Conservation (phyloP, 2,329 filamentous ascomycete species). For the Sclerotinia sclerotiorum region DNA sequence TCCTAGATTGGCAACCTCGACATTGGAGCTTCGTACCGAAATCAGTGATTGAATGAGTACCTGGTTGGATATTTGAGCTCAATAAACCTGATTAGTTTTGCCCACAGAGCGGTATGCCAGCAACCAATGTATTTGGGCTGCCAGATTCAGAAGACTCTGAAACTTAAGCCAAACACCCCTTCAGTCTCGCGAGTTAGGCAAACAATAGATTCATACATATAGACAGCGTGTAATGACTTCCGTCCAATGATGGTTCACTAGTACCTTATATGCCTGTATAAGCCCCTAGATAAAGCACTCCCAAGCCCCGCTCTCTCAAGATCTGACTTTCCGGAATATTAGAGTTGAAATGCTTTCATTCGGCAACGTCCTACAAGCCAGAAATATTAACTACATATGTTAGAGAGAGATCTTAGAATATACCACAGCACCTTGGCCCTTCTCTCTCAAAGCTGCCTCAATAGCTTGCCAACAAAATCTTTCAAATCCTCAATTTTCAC, state of each 20-base stretch:
- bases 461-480: conserved; percentile 27
- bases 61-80: not conserved
- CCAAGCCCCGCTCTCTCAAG: not conserved
- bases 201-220: not conserved
- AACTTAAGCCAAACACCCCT: no score
- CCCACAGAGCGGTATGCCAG: no score
- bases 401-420: not conserved
- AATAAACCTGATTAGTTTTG: no score
- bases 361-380: no score
- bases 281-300: no score
- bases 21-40: not conserved
- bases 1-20: no score
- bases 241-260: not conserved
- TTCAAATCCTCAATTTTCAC: conserved; percentile 31
- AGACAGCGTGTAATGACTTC: not conserved
- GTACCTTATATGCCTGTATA: not conserved
- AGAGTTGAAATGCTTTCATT: no score
- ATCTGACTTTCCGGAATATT: no score
- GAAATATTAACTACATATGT: not conserved
- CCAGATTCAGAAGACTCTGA: no score
- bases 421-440: not conserved
- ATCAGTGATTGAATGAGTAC: not conserved
- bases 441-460: conserved; percentile 29
- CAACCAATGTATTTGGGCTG: not conserved
- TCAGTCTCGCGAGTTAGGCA: no score